These are phyloP conservation scores for Kodamaea laetipori DNA, from an alignment of 805 yeast species.

Conservation along the genomic window DNA sequence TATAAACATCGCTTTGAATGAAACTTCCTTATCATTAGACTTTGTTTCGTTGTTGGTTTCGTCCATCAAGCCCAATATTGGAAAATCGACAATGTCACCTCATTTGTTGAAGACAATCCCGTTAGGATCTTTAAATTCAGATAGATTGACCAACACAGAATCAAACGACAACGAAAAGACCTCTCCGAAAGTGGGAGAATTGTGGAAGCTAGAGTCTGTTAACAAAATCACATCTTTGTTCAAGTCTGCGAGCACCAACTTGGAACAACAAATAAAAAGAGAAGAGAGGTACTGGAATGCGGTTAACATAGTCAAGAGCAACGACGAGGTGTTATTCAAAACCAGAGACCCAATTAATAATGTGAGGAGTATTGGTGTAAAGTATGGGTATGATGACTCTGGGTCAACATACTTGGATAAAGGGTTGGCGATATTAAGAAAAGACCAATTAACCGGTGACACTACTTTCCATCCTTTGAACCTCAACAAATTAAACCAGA, in stretches of 20 bases:
- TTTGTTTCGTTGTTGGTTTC: conserved; percentile 83
- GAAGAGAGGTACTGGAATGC: conserved; percentile 71
- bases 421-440: conserved; percentile 73
- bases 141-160: conserved; percentile 32
- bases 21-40: conserved; percentile 84
- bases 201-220: conserved; percentile 83
- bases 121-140: conserved; percentile 68
- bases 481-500: conserved; percentile 37
- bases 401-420: conserved; percentile 76
- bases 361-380: conserved; percentile 67
- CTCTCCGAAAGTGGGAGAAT: conserved; percentile 53
- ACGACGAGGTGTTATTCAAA: conserved; percentile 67
- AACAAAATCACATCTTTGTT: conserved; percentile 55
- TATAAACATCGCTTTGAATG: conserved; percentile 75
- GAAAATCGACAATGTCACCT: conserved; percentile 85
- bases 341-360: conserved; percentile 53
- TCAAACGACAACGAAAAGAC: conserved; percentile 27
- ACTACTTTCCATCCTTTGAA: conserved; percentile 36
- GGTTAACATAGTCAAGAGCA: conserved; percentile 46
- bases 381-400: conserved; percentile 88
- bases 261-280: conserved; percentile 54
- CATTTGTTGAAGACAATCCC: conserved; percentile 74
- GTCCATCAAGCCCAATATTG: conserved; percentile 80
- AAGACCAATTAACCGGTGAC: conserved; percentile 41
- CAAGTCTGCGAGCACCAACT: conserved; percentile 49